Evolutionary conservation across 177 flowering plant species (phyloP), one percentile per base, ranked within the genome.

Genomic region (Vitis hybrid): DNA sequence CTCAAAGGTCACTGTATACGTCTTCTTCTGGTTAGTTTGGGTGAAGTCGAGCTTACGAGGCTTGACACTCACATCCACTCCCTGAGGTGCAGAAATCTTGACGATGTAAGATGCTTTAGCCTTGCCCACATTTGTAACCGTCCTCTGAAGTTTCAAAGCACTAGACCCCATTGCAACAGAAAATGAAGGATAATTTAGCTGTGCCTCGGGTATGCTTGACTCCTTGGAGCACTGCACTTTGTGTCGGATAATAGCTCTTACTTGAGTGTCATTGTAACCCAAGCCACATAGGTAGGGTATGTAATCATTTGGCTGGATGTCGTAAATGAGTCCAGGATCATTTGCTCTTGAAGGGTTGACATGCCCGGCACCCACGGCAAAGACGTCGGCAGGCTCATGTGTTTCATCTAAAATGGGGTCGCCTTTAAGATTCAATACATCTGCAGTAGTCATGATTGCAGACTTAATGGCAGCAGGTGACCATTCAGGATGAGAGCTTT

Each of bases 301-400:
- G 67, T 79, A 81, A 32, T 79, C 78, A 18, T 71, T 62, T 2
- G 82, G 76, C 32, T 72, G 49, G 55, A 72, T 34, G 12, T 74
- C 82, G 30, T 79, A 81, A 6, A 79, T 65, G 6, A 82, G 56
- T 8, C 85, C 83, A 2, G 85, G 85, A 13, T 82, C 70, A 30
- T 60, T 68, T 23, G 85, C 85, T 62, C 61, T 70, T 57, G 73
- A 56, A 56, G 85, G 85, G 62, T 77, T 80, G 8, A 82, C 79
- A 58, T 82, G 82, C 3, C 85, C 83, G 15, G 83, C 68, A 5
- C 82, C 82, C 0, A 56, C 66, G 51, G 80, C 78, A 30, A 79
- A 74, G 51, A 70, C n/a, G 32, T 75, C 75, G 23, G 80, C 76
- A 3, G 80, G 74, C 5, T 32, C 12, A 18, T 52, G 67, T 12